phyloP scores from a whole-genome alignment of 148 eudicot genomes.

The Silene conica region DNA sequence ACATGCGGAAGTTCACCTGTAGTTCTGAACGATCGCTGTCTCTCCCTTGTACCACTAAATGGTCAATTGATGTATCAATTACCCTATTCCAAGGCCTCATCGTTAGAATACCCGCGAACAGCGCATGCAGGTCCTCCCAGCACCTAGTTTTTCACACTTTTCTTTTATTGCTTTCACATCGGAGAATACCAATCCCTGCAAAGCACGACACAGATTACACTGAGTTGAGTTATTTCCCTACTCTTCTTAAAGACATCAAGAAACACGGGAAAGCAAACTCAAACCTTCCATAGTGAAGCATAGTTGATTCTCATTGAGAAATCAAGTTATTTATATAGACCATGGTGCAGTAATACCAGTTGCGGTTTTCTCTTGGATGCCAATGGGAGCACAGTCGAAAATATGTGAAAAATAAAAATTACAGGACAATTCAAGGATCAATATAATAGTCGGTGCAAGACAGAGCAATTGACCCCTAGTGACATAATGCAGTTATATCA shows the following conservation, averaged over 20 bases:
- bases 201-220: conserved; percentile 18
- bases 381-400: conserved; percentile 12
- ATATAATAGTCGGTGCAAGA: not conserved
- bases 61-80: conserved; percentile 82
- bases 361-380: conserved; percentile 84
- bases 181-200: conserved; percentile 81
- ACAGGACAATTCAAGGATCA: not conserved
- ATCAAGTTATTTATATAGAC: conserved; percentile 91
- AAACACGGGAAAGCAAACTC: conserved; percentile 4
- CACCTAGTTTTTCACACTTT: conserved; percentile 76
- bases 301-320: conserved; percentile 64
- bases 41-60: conserved; percentile 73
- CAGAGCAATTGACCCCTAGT: not conserved
- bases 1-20: conserved; percentile 46
- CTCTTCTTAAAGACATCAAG: not conserved
- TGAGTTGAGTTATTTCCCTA: not conserved
- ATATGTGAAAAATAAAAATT: not conserved
- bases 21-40: conserved; percentile 71
- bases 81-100: conserved; percentile 96
- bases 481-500: not conserved
- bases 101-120: conserved; percentile 90
- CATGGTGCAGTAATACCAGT: conserved; percentile 88
- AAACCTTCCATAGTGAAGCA: conserved; percentile 97
- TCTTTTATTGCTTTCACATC: conserved; percentile 83
- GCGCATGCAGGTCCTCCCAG: conserved; percentile 89